Evolutionary conservation across 495 filamentous ascomycete genomes (phyloP).

Genomic region (Tuber brumale): DNA sequence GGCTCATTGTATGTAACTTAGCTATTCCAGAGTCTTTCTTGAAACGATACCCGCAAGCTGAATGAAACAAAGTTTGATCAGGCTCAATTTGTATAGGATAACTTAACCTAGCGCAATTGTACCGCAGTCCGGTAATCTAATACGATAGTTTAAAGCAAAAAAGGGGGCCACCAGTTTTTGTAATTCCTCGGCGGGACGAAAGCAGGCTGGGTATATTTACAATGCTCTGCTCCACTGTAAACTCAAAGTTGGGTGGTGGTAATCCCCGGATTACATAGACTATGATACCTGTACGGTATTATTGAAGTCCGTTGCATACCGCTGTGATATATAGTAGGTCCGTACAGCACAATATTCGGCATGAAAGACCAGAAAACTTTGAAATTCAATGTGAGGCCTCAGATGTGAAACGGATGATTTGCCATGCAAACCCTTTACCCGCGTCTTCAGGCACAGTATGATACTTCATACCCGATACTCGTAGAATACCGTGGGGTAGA

Average conservation of each 20-base stretch:
- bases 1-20: background rate
- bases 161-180: background rate
- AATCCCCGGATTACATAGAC: background rate
- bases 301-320: background rate
- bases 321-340: background rate
- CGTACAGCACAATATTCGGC: background rate
- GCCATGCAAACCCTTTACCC: background rate
- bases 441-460: background rate
- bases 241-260: background rate
- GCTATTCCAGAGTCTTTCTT: background rate
- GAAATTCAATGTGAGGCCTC: background rate
- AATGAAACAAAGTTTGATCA: background rate
- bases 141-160: background rate
- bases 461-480: background rate
- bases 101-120: background rate
- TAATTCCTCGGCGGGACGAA: background rate
- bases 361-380: background rate
- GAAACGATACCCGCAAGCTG: background rate
- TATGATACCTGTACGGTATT: background rate
- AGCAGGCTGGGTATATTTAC: background rate
- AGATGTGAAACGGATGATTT: background rate
- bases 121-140: background rate
- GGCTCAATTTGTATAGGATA: background rate
- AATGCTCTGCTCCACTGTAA: background rate
- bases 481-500: background rate